Base-by-base conservation (phyloP, 495 filamentous ascomycete species). In the Penicillium ucsense region DNA sequence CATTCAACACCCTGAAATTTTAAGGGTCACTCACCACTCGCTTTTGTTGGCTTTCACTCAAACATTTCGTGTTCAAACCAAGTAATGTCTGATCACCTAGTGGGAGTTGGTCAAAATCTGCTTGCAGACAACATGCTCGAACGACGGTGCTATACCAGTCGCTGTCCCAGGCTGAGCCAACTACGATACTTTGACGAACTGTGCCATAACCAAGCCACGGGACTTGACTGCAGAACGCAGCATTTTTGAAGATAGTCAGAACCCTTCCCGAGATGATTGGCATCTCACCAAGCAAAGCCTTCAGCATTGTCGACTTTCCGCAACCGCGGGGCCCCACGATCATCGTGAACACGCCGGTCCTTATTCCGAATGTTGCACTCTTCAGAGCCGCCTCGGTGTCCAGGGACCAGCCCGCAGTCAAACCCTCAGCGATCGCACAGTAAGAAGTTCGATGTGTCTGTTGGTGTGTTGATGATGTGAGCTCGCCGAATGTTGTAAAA, bases 121-220 rank as follows among this genome's bases (percentile, higher is more conserved):
- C 62, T n/a, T 63, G 59, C 4, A 87, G 63, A 11, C 75, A 79
- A 53, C 80, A 83, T 20, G 78, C 78, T 36, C 75, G 55, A 7
- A 85, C 53, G 9, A 78, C 73, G 35, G 67, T 65, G 30, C 70
- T 64, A 50, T 80, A 82, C 31, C 75, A 71, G 4, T 31, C 31
- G 45, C 71, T 64, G 47, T 89, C 83, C 48, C 82, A 83, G 3
- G 65, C 72, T 30, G 77, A 74, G 35, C 77, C 79, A 56, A 88
- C 88, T 4, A 86, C 57, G 36, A 89, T 85, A 48, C 86, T 88
- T 27, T 89, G 78, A n/a, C 78, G 78, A 38, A 91, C 81, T 36
- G 78, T 88, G 74, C 86, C 87, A 54, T 81, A 87, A 53, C 86
- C 83, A 5, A 91, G 74, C 86, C 86, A 91, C 10, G 86, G 82